Evolutionary conservation across 768 basidiomycete genomes (phyloP), one percentile per base, ranked within the genome.

Genomic region (Hypsizygus marmoreus): DNA sequence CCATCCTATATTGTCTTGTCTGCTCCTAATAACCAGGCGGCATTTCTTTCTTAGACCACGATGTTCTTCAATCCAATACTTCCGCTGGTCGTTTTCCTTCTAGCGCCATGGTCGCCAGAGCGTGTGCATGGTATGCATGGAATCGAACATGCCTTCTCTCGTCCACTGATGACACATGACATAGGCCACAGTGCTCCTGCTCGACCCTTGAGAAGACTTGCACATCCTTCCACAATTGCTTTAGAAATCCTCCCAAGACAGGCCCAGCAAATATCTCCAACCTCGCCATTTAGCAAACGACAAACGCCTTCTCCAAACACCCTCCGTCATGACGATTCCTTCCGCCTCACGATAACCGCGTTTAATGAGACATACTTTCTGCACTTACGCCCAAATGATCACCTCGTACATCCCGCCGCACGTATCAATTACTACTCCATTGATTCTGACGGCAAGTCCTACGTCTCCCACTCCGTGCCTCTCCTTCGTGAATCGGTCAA

Each of bases 381-480:
- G 34, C 86, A 91, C 57, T 73, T 93, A 38, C 79, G 79, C 13
- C 90, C 91, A 6, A 91, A 89, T 59, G 79, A 86, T 51, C 71
- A 88, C 51, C 80, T 93, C 50, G 71, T 92, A 40, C 88, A 91
- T 59, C 84, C 89, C 32, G 79, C 84, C 41, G 90, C 90, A 1
- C 80, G 83, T 31, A 74, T 91, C 45, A 80, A 77, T 40, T 84
- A 85, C 66, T 82, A 81, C 61, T 66, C 70, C n/a, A 73, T 70
- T 16, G 62, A 62, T 6, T 58, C 79, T 12, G 73, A 79, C 34
- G 85, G 86, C 23, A 58, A 63, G 30, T 66, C 77, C 22, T 69
- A 76, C 14, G 55, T 82, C 24, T 65, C 76, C 4, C 76, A 73
- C 54, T 79, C 80, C 1, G 74, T 76, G 39, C 84, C 86, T 24